Evolutionary conservation across 1,284 basidiomycete species (phyloP).

Genomic region (Rhizoctonia solani): DNA sequence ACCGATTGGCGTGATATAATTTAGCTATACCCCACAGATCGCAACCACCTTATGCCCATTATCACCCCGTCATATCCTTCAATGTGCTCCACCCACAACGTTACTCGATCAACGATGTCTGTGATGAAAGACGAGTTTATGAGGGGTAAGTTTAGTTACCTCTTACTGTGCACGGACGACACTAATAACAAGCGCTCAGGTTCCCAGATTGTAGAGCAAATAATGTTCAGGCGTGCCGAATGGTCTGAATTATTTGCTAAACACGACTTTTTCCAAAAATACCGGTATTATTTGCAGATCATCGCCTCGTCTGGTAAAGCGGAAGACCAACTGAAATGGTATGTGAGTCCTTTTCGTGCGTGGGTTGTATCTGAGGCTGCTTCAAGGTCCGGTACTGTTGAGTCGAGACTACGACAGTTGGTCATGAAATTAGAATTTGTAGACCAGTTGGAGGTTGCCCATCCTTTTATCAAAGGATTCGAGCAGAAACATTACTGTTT

Average conservation of each 20-base stretch:
- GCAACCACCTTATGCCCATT: constrained; percentile 98
- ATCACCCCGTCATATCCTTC: constrained; percentile 99
- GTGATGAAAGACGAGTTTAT: constrained; percentile 97
- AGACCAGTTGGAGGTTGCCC: constrained; percentile 87
- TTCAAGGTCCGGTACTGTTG: constrained; percentile 89
- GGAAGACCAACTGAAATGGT: constrained; percentile 96
- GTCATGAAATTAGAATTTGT: constrained; percentile 98
- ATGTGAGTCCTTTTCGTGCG: constrained; percentile 42
- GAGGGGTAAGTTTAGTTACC: constrained; percentile 80
- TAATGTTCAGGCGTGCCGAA: constrained; percentile 79
- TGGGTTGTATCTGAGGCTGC: background rate
- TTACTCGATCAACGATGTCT: constrained; percentile 92
- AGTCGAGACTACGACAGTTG: constrained; percentile 92
- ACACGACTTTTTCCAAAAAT: constrained; percentile 97
- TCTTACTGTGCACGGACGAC: too few relatives aligned
- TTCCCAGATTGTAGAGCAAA: constrained; percentile 90
- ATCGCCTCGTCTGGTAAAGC: constrained; percentile 85
- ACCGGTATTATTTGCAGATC: constrained; percentile 98
- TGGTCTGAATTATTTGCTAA: constrained; percentile 94
- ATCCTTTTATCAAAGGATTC: constrained; percentile 95
- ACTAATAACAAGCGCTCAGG: constrained; percentile 52
- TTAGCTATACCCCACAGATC: constrained; percentile 91
- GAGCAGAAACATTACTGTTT: constrained; percentile 85
- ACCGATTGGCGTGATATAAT: background rate
- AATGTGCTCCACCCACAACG: constrained; percentile 99